Evolutionary conservation across 2,329 filamentous ascomycete species (phyloP).

Genomic region (Hymenoscyphus scutula): DNA sequence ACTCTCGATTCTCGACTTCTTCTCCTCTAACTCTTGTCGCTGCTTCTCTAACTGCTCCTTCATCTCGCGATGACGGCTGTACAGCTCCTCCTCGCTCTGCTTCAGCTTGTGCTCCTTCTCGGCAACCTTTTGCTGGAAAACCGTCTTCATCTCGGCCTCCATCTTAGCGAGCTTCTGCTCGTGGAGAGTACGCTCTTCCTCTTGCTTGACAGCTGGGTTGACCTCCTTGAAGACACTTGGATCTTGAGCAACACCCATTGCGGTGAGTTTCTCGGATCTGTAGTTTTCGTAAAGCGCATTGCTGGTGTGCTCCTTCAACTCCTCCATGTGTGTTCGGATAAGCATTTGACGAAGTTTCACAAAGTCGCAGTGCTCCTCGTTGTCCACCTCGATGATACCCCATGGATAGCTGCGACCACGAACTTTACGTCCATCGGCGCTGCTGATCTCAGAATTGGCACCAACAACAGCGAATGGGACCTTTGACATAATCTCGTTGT

Average conservation of each 20-base stretch:
- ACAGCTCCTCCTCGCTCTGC: slow-evolving; percentile 98
- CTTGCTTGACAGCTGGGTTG: slow-evolving; percentile 99
- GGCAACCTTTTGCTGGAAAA: slow-evolving; percentile 99
- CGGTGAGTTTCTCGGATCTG: slow-evolving; percentile 97
- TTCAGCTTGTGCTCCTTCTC: slow-evolving; percentile 99
- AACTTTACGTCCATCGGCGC: slow-evolving; percentile 89
- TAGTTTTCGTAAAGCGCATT: slow-evolving; percentile 99
- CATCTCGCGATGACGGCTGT: slow-evolving; percentile 98
- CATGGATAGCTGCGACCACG: slow-evolving; percentile 95
- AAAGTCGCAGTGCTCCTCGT: slow-evolving; percentile 99
- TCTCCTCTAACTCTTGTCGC: slow-evolving; percentile 93
- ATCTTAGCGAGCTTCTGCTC: slow-evolving; percentile 99
- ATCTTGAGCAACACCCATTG: slow-evolving; percentile 98
- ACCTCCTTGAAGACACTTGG: slow-evolving; percentile 99
- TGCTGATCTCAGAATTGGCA: slow-evolving; percentile 91
- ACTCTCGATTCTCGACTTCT: slow-evolving; percentile 93
- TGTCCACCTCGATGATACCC: slow-evolving; percentile 98
- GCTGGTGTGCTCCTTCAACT: slow-evolving; percentile 99
- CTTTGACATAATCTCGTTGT: slow-evolving; percentile 99
- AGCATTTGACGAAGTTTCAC: slow-evolving; percentile 99
- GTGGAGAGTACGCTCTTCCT: slow-evolving; percentile 96
- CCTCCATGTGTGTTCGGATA: slow-evolving; percentile 99
- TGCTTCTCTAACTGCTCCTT: slow-evolving; percentile 98
- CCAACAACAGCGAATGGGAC: slow-evolving; percentile 97
- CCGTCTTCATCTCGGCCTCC: slow-evolving; percentile 99